Evolutionary conservation across 345 rosid species (phyloP), one percentile per base, ranked within the genome.

Genomic region (Kandelia obovata): DNA sequence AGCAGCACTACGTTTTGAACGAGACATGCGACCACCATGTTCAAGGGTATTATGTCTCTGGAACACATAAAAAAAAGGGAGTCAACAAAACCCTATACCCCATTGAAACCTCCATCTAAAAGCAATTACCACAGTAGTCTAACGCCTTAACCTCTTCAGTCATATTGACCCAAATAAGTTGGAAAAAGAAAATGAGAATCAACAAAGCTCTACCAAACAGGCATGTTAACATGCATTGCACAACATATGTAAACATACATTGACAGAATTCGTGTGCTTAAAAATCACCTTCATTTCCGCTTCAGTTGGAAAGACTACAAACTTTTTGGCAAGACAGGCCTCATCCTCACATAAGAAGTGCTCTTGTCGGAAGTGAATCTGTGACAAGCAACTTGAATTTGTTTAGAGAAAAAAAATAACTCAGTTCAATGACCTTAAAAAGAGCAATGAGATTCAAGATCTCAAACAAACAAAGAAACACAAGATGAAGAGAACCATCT

Each of bases 331-430:
- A 65, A 96, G 99, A 75, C 99, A 92, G 10, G 83, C 85, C 71
- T 96, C 98, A 71, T 96, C 99, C 78, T 96, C 98, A 69, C 99
- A 96, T 13, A 92, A 88, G 68, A 79, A 87, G 85, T 96, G 99
- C 49, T 90, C 97, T 49, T 86, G 80, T 15, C 96, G 89, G 71
- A 90, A 92, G 74, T 92, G 99, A 71, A 90, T 88, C 99, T 92
- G 86, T 46, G 61, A 76, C 70, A 83, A 55, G 66, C 46, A 61
- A 63, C 20, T 39, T 37, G 52, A 11, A 69, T 10, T 30, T 17
- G 64, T 72, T 53, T 58, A 43, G 58, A 34, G 55, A 51, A 8
- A 13, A 49, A 27, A 20, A 39, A 20, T 31, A 30, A 31, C 47
- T 23, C 2, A 1, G 35, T 25, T 23, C 46, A 35, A 32, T 4